Evolutionary conservation across 2,329 filamentous ascomycete species (phyloP), one percentile per base, ranked within the genome.

Genomic region (Arthroderma sp.): DNA sequence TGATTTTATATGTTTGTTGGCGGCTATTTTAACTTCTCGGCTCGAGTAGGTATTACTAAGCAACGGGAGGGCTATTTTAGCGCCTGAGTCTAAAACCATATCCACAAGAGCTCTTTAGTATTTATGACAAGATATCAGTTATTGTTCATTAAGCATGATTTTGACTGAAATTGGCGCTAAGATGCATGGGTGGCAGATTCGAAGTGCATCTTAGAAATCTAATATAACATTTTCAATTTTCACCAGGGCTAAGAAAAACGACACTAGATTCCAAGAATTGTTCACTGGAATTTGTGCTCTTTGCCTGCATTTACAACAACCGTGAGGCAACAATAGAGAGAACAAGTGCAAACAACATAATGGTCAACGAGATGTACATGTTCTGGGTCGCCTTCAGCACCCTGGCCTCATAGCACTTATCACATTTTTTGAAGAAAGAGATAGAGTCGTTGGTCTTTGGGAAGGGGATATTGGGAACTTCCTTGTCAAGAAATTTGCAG

Each of bases 401-500:
- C 25, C 28, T 23, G n/a, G 23, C 47, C 5, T 31, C n/a, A 33
- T 51, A 51, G 28, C 25, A 33, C 28, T 51, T 25, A 17, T 51
- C 47, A 33, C 47, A 51, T 9, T 19, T 51, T 31, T n/a, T 51
- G n/a, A 51, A 51, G 28, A 31, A 51, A n/a, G 47, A 31, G 7
- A 3, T 33, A 17, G 47, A 31, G 61, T 65, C 63, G 61, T 65
- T 72, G 9, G 63, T 58, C 19, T 61, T 63, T 2, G 73, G 72
- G 58, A 74, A 74, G 0, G 65, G 63, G 49, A 63, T 61, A 21
- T 66, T 61, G 1, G 71, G 73, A 1, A 70, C 63, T 11, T 67
- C 63, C 39, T 68, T 70, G 0, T 64, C 70, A 31, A 75, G 55
- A 49, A 76, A 74, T 56, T 66, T 61, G 61, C 74, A 77, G 23